phyloP scores from a whole-genome alignment of 352 stramenopile genomes.

The Phytophthora chlamydospora region DNA sequence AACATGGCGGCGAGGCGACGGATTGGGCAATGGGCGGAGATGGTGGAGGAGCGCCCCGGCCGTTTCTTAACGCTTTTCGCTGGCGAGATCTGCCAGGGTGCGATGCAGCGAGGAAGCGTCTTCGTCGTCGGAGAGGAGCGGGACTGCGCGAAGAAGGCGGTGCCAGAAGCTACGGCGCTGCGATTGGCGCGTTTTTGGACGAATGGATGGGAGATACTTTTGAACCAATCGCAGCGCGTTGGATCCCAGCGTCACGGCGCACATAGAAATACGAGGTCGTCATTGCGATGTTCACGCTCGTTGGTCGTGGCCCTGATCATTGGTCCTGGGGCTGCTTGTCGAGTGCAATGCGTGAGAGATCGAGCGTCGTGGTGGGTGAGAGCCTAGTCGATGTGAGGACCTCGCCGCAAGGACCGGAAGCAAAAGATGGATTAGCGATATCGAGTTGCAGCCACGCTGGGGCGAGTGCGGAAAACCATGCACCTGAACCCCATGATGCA shows the following conservation, averaged over 20 bases:
- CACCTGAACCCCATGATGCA: no score
- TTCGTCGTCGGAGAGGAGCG: neutral
- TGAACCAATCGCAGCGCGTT: conserved; percentile 1
- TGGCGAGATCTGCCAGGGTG: conserved; percentile 9
- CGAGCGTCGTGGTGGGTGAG: no score
- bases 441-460: no score
- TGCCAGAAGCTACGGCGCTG: neutral
- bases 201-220: no score
- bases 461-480: no score
- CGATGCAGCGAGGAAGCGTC: neutral
- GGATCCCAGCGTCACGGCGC: conserved; percentile 1
- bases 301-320: neutral
- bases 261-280: conserved; percentile 5
- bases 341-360: no score
- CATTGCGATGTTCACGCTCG: conserved; percentile 15
- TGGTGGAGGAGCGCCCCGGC: neutral
- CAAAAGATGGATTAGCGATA: no score
- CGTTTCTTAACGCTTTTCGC: conserved; percentile 23
- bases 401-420: no score
- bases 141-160: neutral
- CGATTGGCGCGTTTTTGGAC: conserved; percentile 2
- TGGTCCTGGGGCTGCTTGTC: no score
- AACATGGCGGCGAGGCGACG: conserved; percentile 21
- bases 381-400: no score
- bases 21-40: neutral